Conservation (phyloP, 1,284 basidiomycete species). For the Thelephora terrestris region DNA sequence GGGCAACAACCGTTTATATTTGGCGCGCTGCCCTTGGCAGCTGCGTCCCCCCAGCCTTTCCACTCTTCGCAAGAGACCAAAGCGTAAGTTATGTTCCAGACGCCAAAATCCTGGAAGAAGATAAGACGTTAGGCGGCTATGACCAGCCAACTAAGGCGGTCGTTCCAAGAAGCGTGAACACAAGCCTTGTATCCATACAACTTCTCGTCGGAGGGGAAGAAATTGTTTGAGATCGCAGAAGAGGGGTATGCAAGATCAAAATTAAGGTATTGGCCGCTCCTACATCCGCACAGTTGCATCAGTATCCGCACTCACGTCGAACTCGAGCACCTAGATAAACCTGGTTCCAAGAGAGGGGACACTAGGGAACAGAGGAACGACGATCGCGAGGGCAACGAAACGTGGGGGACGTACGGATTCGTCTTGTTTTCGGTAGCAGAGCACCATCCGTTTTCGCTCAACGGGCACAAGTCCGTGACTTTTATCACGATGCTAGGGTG, state of each 20-base stretch:
- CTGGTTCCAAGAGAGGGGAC: too few relatives aligned
- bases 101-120: slow-evolving; percentile 55
- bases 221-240: slow-evolving; percentile 52
- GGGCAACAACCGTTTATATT: slow-evolving; percentile 55
- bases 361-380: too few relatives aligned
- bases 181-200: slow-evolving; percentile 35
- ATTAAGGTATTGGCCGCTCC: slow-evolving; percentile 57
- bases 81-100: slow-evolving; percentile 71
- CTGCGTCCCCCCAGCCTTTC: slow-evolving; percentile 46
- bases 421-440: slow-evolving; percentile 46
- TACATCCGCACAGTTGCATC: slow-evolving; percentile 15
- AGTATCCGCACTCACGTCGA: too few relatives aligned
- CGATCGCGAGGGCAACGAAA: too few relatives aligned
- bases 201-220: slow-evolving; percentile 59
- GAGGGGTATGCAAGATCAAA: slow-evolving; percentile 74
- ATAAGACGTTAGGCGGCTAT: slow-evolving; percentile 24
- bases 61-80: slow-evolving; percentile 50
- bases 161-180: slow-evolving; percentile 8
- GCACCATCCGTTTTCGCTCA: slow-evolving; percentile 53
- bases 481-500: slow-evolving; percentile 60
- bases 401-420: slow-evolving; percentile 42
- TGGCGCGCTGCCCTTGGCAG: slow-evolving; percentile 58
- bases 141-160: background rate
- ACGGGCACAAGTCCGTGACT: slow-evolving; percentile 65
- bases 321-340: background rate